phyloP scores from a whole-genome alignment of 2,329 filamentous ascomycete genomes.

The Pleomassaria siparia region DNA sequence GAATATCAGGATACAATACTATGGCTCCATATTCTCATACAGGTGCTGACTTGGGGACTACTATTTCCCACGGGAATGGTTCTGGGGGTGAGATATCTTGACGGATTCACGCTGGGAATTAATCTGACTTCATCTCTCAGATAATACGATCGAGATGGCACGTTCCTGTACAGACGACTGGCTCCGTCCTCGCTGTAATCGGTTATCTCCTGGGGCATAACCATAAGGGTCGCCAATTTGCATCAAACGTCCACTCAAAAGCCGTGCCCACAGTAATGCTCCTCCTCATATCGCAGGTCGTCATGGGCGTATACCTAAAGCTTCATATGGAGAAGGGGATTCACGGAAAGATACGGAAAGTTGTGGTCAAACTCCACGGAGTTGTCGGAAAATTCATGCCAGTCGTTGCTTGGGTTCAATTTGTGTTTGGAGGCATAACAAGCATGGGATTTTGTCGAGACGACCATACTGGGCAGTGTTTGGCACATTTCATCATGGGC shows the following conservation, averaged over 20 bases:
- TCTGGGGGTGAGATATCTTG: slow-evolving; percentile 66
- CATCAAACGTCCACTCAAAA: slow-evolving; percentile 74
- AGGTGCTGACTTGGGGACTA: slow-evolving; percentile 84
- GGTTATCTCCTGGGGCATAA: slow-evolving; percentile 91
- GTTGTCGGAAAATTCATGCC: slow-evolving; percentile 86
- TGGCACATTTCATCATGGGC: slow-evolving; percentile 98
- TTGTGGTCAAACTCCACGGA: slow-evolving; percentile 73
- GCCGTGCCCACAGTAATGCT: slow-evolving; percentile 83
- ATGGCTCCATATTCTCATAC: slow-evolving; percentile 92
- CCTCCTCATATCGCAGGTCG: slow-evolving; percentile 73
- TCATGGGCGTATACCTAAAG: slow-evolving; percentile 82
- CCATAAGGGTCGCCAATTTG: slow-evolving; percentile 87
- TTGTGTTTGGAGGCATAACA: slow-evolving; percentile 94
- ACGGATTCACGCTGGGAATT: slow-evolving; percentile 5
- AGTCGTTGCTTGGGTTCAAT: slow-evolving; percentile 84
- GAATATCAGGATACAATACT: slow-evolving; percentile 68
- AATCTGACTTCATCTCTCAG: slow-evolving; percentile 46
- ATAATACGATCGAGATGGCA: slow-evolving; percentile 92
- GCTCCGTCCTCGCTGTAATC: slow-evolving; percentile 72
- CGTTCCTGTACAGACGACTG: slow-evolving; percentile 80
- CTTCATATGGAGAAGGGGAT: slow-evolving; percentile 85
- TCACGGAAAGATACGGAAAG: slow-evolving; percentile 72
- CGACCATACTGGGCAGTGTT: slow-evolving; percentile 88
- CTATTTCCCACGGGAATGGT: slow-evolving; percentile 96
- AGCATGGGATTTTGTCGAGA: slow-evolving; percentile 88